phyloP scores from a whole-genome alignment of 106 monocot species.

The Cymbidium sinense region DNA sequence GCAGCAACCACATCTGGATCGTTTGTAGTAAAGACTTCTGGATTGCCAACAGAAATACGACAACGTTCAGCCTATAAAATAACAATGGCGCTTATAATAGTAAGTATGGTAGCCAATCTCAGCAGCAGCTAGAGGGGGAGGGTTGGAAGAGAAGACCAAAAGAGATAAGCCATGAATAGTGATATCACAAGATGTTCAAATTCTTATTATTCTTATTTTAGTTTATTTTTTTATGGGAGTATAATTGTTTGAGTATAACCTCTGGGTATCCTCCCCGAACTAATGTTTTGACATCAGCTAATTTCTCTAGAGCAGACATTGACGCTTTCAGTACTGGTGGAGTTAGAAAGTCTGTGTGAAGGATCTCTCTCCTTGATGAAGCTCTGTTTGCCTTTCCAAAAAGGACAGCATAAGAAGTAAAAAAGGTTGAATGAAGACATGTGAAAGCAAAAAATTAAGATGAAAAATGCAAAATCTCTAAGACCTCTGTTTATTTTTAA shows the following conservation, averaged over 20 bases:
- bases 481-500: neutral
- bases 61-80: slow-evolving; percentile 75
- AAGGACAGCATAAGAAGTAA: neutral
- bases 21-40: slow-evolving; percentile 51
- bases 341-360: slow-evolving; percentile 86
- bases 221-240: neutral
- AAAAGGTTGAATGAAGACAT: neutral
- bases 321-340: slow-evolving; percentile 68
- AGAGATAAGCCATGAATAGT: neutral
- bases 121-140: neutral
- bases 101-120: neutral
- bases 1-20: slow-evolving; percentile 73
- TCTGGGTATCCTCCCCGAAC: slow-evolving; percentile 89
- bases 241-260: slow-evolving; percentile 13
- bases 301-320: slow-evolving; percentile 58
- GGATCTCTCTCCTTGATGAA: slow-evolving; percentile 64
- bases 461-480: neutral
- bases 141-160: neutral
- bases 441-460: neutral
- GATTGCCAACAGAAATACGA: slow-evolving; percentile 77
- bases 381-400: slow-evolving; percentile 58
- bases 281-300: slow-evolving; percentile 61
- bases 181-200: slow-evolving; percentile 2
- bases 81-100: slow-evolving; percentile 1
- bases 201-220: no score